Evolutionary conservation across 805 yeast genomes (phyloP).

Genomic region (Teunomyces panamensis): DNA sequence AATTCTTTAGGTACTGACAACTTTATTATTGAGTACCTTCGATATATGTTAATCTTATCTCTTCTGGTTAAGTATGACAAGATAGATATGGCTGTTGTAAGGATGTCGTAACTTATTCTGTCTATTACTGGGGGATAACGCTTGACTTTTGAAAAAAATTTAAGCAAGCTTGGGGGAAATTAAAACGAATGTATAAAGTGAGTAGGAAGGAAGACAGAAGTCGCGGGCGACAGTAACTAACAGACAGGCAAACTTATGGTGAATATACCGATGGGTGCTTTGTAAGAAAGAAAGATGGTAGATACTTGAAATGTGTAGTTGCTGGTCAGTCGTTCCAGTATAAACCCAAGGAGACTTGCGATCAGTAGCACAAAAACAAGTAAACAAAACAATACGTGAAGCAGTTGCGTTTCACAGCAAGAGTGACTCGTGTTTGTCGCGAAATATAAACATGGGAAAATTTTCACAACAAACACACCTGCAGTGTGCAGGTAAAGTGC

Average conservation of each 20-base stretch:
- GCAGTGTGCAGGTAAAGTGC: neutral
- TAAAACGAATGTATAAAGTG: conserved; percentile 3
- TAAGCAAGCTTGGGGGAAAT: neutral
- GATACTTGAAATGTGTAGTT: neutral
- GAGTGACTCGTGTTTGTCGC: conserved; percentile 1
- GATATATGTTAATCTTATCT: no score
- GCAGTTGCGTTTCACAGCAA: conserved; percentile 1
- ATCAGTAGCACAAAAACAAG: conserved; percentile 1
- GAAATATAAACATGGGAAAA: conserved; percentile 3
- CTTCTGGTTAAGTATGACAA: no score
- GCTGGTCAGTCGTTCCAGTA: neutral
- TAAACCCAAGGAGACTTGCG: neutral
- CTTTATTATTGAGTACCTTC: no score
- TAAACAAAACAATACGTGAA: conserved; percentile 4
- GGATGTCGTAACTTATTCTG: neutral
- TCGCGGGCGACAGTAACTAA: conserved; percentile 3
- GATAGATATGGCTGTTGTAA: neutral
- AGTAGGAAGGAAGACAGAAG: neutral
- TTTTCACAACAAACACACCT: conserved; percentile 1
- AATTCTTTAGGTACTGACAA: no score
- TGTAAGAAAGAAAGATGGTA: neutral
- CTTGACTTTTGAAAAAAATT: neutral
- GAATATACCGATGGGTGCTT: neutral
- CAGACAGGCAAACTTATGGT: neutral
- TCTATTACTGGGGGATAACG: neutral